Evolutionary conservation across 257 asterid species (phyloP), one percentile per base, ranked within the genome.

Genomic region (Solanum ossicruentum): DNA sequence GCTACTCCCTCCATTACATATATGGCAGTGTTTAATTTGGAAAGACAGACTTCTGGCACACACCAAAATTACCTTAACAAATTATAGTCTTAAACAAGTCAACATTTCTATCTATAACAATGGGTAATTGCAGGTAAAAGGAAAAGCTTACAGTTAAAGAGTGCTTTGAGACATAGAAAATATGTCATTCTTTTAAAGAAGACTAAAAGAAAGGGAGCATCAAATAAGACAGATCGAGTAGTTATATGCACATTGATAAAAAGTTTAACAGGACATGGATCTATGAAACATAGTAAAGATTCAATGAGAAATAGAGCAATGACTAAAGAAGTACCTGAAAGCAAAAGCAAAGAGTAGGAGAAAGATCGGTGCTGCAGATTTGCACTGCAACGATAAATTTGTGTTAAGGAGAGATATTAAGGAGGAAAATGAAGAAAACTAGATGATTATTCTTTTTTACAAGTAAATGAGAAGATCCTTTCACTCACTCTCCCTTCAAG

Each of bases 361-460:
- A 91, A 97, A 97, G 90, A 97, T 95, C 54, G 99, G 99, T 80
- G 99, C 88, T 15, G 99, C 99, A n/a, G 99, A 95, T 95, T 97
- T 97, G 90, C 99, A 97, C 99, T 97, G 98, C 92, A 92, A 78
- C 36, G 86, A 61, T 23, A 69, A 45, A 83, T 20, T 81, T 56
- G 70, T 61, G 63, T 75, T 83, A 56, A 86, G 65, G 56, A 67
- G 70, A 69, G 83, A 78, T 52, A 17, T 78, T 51, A 78, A 17
- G 65, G 65, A 54, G 49, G 41, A 5, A 51, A 78, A 7, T 8
- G 28, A 52, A 26, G 49, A 63, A 77, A 77, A 77, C 47, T 23
- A 51, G 63, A 15, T 47, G 49, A 52, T 52, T 52, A 78, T 52
- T 78, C 66, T 5, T 78, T 52, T 78, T 9, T 77, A 51, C 60